Evolutionary conservation across 2,329 filamentous ascomycete genomes (phyloP).

Genomic region (Albifimbria verrucaria): DNA sequence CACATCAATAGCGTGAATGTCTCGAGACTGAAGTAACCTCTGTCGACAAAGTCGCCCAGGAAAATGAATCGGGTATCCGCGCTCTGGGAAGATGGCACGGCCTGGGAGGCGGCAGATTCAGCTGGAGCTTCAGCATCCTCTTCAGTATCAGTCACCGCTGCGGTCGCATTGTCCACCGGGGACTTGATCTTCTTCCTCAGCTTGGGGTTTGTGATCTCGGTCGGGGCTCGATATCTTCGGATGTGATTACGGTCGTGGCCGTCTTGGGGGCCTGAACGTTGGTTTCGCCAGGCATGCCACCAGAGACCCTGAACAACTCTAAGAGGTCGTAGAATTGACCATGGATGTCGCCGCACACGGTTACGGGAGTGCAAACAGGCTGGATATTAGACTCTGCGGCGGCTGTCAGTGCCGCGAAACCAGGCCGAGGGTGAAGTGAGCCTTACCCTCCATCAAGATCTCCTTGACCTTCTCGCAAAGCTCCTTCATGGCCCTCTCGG

Average conservation of each 20-base stretch:
- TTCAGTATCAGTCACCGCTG: slow-evolving; percentile 50
- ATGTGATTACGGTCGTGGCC: slow-evolving; percentile 71
- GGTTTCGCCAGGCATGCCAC: slow-evolving; percentile 89
- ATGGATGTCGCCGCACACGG: slow-evolving; percentile 96
- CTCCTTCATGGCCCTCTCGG: slow-evolving; percentile 96
- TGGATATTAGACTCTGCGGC: slow-evolving; percentile 91
- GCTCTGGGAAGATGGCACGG: slow-evolving; percentile 38
- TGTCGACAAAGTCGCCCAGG: slow-evolving; percentile 90
- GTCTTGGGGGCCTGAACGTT: slow-evolving; percentile 67
- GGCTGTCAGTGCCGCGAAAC: slow-evolving; percentile 12
- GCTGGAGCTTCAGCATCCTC: slow-evolving; percentile 43
- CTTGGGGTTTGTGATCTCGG: slow-evolving; percentile 83
- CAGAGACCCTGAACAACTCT: slow-evolving; percentile 93
- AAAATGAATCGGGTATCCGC: slow-evolving; percentile 58
- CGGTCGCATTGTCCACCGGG: slow-evolving; percentile 30
- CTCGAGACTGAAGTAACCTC: slow-evolving; percentile 95
- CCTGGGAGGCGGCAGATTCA: slow-evolving; percentile 31
- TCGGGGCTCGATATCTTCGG: slow-evolving; percentile 89
- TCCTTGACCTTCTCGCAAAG: slow-evolving; percentile 99
- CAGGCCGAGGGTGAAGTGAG: slow-evolving; percentile 1
- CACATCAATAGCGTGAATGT: slow-evolving; percentile 97
- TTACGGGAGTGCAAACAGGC: slow-evolving; percentile 94
- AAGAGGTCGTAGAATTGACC: slow-evolving; percentile 98
- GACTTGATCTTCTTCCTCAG: slow-evolving; percentile 77
- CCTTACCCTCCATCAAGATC: slow-evolving; percentile 90